phyloP scores from a whole-genome alignment of 768 basidiomycete species.

The Amanita pallidorosea region DNA sequence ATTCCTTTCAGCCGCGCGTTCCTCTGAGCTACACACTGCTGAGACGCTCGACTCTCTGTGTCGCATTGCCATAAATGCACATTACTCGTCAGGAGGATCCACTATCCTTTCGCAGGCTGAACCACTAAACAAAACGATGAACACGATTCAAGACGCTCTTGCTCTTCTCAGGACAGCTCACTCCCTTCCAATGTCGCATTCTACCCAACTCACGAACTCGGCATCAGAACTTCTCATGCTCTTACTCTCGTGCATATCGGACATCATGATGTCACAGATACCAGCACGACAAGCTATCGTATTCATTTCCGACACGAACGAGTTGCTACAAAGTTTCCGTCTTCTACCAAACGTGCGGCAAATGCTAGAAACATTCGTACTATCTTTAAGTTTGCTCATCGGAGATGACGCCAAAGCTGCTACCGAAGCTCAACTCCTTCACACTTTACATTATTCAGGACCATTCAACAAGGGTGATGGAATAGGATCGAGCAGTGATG shows the following conservation, averaged over 20 bases:
- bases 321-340: constrained; percentile 40
- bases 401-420: constrained; percentile 62
- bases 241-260: constrained; percentile 47
- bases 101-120: constrained; percentile 47
- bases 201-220: constrained; percentile 46
- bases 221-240: constrained; percentile 56
- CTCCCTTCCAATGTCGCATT: constrained; percentile 41
- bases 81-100: constrained; percentile 46
- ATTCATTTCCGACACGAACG: constrained; percentile 37
- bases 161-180: constrained; percentile 47
- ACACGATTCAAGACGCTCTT: constrained; percentile 50
- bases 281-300: constrained; percentile 49
- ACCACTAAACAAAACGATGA: constrained; percentile 34
- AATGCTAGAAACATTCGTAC: constrained; percentile 45
- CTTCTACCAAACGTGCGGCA: constrained; percentile 43
- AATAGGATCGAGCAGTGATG: constrained; percentile 46
- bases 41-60: constrained; percentile 66
- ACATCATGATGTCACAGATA: constrained; percentile 53
- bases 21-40: constrained; percentile 49
- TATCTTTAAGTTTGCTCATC: constrained; percentile 49
- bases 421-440: constrained; percentile 65
- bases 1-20: constrained; percentile 57
- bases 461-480: constrained; percentile 46
- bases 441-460: constrained; percentile 40
- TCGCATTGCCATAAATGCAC: constrained; percentile 49